Evolutionary conservation across 768 basidiomycete species (phyloP), one percentile per base, ranked within the genome.

Genomic region (Serendipita indica): DNA sequence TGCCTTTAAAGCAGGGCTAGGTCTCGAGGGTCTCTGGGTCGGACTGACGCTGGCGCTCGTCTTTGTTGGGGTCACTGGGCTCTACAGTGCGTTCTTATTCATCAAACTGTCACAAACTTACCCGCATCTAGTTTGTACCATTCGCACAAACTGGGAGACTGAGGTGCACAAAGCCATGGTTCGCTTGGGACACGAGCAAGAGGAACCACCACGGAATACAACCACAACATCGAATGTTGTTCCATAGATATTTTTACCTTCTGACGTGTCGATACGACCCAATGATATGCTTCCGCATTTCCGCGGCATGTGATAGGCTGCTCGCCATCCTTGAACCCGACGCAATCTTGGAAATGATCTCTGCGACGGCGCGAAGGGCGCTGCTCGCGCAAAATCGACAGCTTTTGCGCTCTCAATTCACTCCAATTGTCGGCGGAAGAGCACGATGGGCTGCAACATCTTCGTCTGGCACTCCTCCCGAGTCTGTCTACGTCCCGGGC

Each of bases 1-100:
- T 3, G 75, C 86, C 2, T 90, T 92, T 72, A 72, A 72, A 56
- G 67, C 66, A 10, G 68, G 73, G 34, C 74, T 79, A 68, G 80
- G 74, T 0, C 73, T 96, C 12, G 72, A 74, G 18, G 92, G 92
- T 0, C 76, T 96, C 14, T 96, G 91, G 92, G 74, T 85, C 37
- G 91, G 91, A 13, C 71, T 93, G 35, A 86, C 86, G 0, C 66
- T 78, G 3, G 80, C 85, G 1, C 72, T 89, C 54, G 69, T 81
- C 13, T 81, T 54, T 30, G 20, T 22, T n/a, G 49, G 49, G 16
- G 3, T 54, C 3, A 28, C 16, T 54, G 49, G 49, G 20, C 30
- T 54, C 6, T 54, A 54, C 22, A 10, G 35, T 37, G 35, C 10
- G 35, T 37, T 10, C 10, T n/a, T 37, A 10, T 37, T n/a, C 35